Evolutionary conservation across 306 rosid species (phyloP), one percentile per base, ranked within the genome.

Genomic region (Lithocarpus polystachyus): DNA sequence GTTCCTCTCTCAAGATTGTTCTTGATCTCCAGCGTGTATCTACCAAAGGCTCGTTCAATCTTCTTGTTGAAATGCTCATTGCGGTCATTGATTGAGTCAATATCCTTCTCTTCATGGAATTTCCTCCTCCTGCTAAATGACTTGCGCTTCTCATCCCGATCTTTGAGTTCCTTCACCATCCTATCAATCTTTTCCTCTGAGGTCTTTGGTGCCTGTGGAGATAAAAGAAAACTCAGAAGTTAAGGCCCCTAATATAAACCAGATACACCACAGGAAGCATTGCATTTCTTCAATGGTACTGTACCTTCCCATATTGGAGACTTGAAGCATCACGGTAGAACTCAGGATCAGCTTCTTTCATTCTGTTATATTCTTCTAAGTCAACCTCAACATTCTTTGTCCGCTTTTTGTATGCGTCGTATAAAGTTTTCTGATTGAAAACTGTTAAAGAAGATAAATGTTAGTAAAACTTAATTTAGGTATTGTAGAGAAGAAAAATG

Each of bases 1-100:
- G 99, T 95, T 82, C 99, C 98, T 3, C 99, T 93, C 89, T 95
- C 99, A 14, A 95, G 99, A 83, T 95, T 95, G 88, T 95, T 95
- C 82, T 95, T 95, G 69, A 95, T 95, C 90, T 95, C 99, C 88
- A 95, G 79, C 1, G 99, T 95, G 96, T 93, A 93, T 86, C 80
- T 93, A 51, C 99, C 99, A 69, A 95, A 95, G 84, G 99, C 99
- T 60, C 99, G 94, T 78, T 95, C 98, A 78, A 95, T 93, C 90
- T 93, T 95, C 88, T 93, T 93, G 90, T 95, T 95, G 86, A 95
- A 95, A 82, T 95, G 99, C 88, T 93, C 99, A 40, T 95, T 95
- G 6, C 98, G 94, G 82, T 95, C 98, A 78, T 95, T 95, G 89
- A 95, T 93, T 0, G 99, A 95, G 86, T 95, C 99, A 10, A 93